Evolutionary conservation across 306 rosid genomes (phyloP), one percentile per base, ranked within the genome.

Genomic region (Sechiopsis laciniata): DNA sequence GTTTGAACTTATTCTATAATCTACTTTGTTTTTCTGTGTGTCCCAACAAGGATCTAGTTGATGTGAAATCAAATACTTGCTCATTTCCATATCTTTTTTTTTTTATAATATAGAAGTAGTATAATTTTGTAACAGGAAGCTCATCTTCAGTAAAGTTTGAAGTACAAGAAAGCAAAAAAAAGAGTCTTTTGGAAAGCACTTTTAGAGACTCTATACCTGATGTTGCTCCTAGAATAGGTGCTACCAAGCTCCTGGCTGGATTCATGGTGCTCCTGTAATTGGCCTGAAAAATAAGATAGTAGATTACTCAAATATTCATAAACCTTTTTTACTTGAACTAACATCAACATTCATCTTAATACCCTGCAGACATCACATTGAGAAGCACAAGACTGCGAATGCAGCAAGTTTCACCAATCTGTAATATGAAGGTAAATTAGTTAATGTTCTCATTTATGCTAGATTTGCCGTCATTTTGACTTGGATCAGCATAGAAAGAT

Each of bases 341-440:
- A 54, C 58, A 54, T 6, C 58, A 52, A 52, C 55, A 7, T 58
- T 58, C 64, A 58, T 22, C 64, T 37, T 63, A 29, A 56, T 20
- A 92, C 95, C 88, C 95, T 50, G 88, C 80, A 78, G 88, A 78
- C 77, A 90, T 46, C 67, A 88, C 96, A 54, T 89, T 86, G 14
- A 92, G 83, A n/a, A 92, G 87, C 66, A 92, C 78, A 0, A 95
- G 20, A 92, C 75, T 2, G 96, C 96, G 53, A 89, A 74, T 8
- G 96, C 97, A 5, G 93, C 98, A 76, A 92, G 83, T 79, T 79
- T 90, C 95, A 21, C 98, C 96, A 57, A 92, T 77, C 97, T 92
- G 84, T 64, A 72, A 1, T 52, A 55, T 32, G 17, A 42, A 46
- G 26, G 17, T 0, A 63, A 2, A 12, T 63, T 2, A 16, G 45